phyloP scores from a whole-genome alignment of 1,284 basidiomycete species.

The Polyporus tsugae region DNA sequence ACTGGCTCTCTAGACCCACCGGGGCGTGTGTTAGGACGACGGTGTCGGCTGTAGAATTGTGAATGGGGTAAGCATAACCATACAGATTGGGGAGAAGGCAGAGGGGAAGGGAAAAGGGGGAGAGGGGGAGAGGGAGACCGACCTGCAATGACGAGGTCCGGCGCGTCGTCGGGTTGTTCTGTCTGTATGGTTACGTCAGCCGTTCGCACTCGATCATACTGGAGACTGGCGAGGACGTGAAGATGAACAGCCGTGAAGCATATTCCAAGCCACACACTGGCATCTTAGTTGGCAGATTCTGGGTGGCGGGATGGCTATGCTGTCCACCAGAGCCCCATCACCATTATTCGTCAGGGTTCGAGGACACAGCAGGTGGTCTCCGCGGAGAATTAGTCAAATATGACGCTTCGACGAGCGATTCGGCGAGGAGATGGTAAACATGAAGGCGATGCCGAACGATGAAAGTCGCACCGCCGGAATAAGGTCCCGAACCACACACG shows the following conservation, averaged over 20 bases:
- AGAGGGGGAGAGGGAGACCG: conserved; percentile 34
- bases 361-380: no score
- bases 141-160: conserved; percentile 95
- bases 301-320: no score
- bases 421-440: no score
- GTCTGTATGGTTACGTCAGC: conserved; percentile 43
- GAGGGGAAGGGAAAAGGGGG: background rate
- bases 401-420: no score
- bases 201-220: background rate
- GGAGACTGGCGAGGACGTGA: background rate
- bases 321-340: background rate
- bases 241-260: background rate
- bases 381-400: no score
- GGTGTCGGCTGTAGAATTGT: conserved; percentile 77
- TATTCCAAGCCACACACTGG: no score
- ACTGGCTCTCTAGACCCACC: conserved; percentile 60
- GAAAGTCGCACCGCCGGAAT: background rate
- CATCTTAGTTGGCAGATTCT: background rate
- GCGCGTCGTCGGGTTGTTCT: conserved; percentile 81
- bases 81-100: background rate
- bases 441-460: background rate
- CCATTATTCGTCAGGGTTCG: background rate
- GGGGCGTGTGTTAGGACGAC: conserved; percentile 86
- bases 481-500: background rate
- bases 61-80: background rate